These are phyloP conservation scores for Apiotrichum gracile DNA, from an alignment of 1,284 basidiomycete genomes.

Conservation along the genomic window DNA sequence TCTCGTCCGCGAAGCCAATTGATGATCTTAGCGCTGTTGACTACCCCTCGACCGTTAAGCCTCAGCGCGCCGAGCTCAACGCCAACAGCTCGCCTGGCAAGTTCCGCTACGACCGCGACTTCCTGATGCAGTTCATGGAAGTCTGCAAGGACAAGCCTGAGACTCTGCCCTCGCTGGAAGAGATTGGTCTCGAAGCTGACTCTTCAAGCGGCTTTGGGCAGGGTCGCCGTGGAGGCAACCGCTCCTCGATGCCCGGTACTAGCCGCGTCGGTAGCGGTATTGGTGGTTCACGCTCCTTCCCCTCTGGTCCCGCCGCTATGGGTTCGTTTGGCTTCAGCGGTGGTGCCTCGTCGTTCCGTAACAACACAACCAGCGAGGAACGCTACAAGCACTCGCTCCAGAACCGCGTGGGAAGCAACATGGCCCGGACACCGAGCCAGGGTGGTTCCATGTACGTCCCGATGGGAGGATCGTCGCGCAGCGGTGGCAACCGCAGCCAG, in stretches of 20 bases:
- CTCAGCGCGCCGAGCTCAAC: slow-evolving; percentile 82
- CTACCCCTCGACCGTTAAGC: slow-evolving; percentile 79
- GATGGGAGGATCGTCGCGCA: slow-evolving; percentile 26
- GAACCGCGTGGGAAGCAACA: slow-evolving; percentile 25
- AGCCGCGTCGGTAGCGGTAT: slow-evolving; percentile 15
- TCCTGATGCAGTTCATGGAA: slow-evolving; percentile 94
- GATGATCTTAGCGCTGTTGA: slow-evolving; percentile 70
- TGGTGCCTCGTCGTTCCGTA: slow-evolving; percentile 46
- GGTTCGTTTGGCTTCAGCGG: slow-evolving; percentile 59
- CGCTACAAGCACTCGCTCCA: slow-evolving; percentile 52
- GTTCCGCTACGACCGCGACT: slow-evolving; percentile 96
- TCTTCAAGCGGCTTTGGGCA: slow-evolving; percentile 51
- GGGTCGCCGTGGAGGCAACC: slow-evolving; percentile 28
- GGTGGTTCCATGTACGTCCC: slow-evolving; percentile 44
- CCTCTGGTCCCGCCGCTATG: slow-evolving; percentile 18
- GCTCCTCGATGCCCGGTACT: slow-evolving; percentile 9
- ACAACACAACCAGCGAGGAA: slow-evolving; percentile 61
- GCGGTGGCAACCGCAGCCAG: slow-evolving; percentile 29
- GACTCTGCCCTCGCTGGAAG: slow-evolving; percentile 78
- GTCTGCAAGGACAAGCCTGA: slow-evolving; percentile 94
- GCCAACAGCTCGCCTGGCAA: slow-evolving; percentile 73
- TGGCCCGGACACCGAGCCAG: slow-evolving; percentile 71
- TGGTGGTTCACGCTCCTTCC: neutral
- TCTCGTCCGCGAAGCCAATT: slow-evolving; percentile 70
- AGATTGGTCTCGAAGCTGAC: slow-evolving; percentile 78